Percentiles rank a stretch among this genome's conserved stretches.
phyloP scores from a whole-genome alignment of 192 early-diverging fungal species.

The Glomus cerebriforme region DNA sequence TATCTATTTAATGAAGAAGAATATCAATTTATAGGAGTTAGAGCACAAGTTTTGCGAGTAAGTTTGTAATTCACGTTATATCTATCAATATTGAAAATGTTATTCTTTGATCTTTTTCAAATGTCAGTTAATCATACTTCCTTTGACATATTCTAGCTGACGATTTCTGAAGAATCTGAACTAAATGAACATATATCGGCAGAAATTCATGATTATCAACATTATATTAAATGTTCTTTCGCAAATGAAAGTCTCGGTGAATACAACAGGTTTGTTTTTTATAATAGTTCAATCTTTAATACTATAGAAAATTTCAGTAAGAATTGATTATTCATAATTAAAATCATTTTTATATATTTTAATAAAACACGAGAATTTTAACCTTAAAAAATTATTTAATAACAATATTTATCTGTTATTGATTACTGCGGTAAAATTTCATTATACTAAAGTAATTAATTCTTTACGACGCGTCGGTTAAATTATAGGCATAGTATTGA shows the following conservation, averaged over 20 bases:
- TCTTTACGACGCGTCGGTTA: not conserved
- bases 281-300: not conserved
- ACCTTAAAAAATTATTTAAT: not conserved
- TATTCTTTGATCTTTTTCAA: too few species aligned
- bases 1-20: not conserved
- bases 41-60: not conserved
- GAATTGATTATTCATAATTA: not conserved
- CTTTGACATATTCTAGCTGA: not conserved
- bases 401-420: too few species aligned
- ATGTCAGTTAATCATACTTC: not conserved
- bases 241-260: not conserved
- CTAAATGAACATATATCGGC: not conserved
- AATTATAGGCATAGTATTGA: not conserved
- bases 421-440: too few species aligned
- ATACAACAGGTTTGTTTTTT: not conserved
- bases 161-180: not conserved
- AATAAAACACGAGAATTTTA: not conserved
- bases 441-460: not conserved
- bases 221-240: not conserved
- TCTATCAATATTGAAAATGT: not conserved
- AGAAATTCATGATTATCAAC: not conserved
- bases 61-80: not conserved
- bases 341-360: not conserved
- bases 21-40: not conserved
- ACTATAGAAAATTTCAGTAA: not conserved